These are phyloP conservation scores for Clarireedia paspali DNA, from an alignment of 2,329 filamentous ascomycete genomes.

Conservation along the genomic window DNA sequence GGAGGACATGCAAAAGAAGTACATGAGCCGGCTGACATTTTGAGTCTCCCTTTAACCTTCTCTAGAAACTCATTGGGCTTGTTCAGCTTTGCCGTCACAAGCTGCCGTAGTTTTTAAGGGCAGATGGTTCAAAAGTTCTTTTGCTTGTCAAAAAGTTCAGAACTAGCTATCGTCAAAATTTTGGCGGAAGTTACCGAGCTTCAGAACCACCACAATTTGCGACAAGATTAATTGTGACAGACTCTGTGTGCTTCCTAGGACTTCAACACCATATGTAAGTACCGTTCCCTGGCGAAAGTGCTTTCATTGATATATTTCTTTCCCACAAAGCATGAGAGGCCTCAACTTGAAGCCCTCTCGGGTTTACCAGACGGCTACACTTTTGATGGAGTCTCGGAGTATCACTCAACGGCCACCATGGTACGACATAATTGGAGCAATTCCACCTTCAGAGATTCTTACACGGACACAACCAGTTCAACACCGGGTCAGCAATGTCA, in stretches of 20 bases:
- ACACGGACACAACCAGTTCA: conserved; percentile 45
- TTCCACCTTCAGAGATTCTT: conserved; percentile 50
- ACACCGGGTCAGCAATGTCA: conserved; percentile 31
- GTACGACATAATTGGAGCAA: conserved; percentile 27
- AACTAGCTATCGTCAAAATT: conserved; percentile 8
- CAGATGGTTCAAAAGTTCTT: neutral
- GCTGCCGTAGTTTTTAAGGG: conserved; percentile 4
- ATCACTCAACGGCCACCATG: conserved; percentile 30
- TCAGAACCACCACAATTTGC: conserved; percentile 6
- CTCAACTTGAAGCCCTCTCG: conserved; percentile 34
- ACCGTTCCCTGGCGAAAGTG: no score
- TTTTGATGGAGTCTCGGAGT: conserved; percentile 37
- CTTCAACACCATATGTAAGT: neutral
- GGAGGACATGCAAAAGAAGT: conserved; percentile 48
- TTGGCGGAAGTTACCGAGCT: conserved; percentile 3
- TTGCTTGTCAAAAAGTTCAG: neutral
- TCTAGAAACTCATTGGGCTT: conserved; percentile 18
- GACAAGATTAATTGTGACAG: neutral
- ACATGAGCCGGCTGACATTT: conserved; percentile 58
- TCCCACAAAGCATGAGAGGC: conserved; percentile 19
- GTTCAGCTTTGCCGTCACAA: neutral
- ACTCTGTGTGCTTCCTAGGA: neutral
- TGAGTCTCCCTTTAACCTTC: conserved; percentile 32
- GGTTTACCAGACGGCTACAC: conserved; percentile 39
- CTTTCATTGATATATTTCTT: no score